Percentiles rank a stretch among this genome's conserved stretches.
phyloP scores from a whole-genome alignment of 768 basidiomycete species.

The Glaciozyma martinii region DNA sequence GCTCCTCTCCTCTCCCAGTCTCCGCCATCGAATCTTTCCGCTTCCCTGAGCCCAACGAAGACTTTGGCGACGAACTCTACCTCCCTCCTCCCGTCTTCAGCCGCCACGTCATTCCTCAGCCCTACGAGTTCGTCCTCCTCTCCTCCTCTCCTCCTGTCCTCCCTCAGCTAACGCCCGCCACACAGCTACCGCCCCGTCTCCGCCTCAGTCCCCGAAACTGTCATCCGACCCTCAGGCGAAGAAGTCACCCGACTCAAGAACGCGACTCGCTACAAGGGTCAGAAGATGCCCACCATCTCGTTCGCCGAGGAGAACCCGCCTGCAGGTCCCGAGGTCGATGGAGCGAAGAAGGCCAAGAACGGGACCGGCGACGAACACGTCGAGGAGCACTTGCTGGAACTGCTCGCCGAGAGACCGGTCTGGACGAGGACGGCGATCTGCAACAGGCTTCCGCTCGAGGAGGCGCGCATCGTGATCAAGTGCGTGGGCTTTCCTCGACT shows the following conservation, averaged over 20 bases:
- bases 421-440: conserved; percentile 83
- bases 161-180: neutral
- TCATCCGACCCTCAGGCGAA: too few species aligned
- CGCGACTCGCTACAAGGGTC: conserved; percentile 53
- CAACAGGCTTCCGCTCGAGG: conserved; percentile 63
- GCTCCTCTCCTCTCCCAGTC: conserved; percentile 45
- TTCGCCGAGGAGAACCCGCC: conserved; percentile 17
- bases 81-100: conserved; percentile 87
- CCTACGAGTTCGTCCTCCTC: conserved; percentile 55
- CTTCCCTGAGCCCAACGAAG: conserved; percentile 60
- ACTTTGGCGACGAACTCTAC: conserved; percentile 52
- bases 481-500: conserved; percentile 40
- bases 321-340: conserved; percentile 6
- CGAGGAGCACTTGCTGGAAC: conserved; percentile 48
- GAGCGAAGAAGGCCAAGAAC: conserved; percentile 1
- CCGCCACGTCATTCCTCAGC: conserved; percentile 65
- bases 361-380: conserved; percentile 42
- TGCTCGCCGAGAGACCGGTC: conserved; percentile 65
- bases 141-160: neutral
- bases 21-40: conserved; percentile 61
- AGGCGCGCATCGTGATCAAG: conserved; percentile 68
- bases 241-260: too few species aligned
- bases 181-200: neutral
- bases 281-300: conserved; percentile 13
- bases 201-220: too few species aligned